These are phyloP conservation scores for Apiotrichum brassicae DNA, from an alignment of 1,284 basidiomycete species.

Conservation along the genomic window DNA sequence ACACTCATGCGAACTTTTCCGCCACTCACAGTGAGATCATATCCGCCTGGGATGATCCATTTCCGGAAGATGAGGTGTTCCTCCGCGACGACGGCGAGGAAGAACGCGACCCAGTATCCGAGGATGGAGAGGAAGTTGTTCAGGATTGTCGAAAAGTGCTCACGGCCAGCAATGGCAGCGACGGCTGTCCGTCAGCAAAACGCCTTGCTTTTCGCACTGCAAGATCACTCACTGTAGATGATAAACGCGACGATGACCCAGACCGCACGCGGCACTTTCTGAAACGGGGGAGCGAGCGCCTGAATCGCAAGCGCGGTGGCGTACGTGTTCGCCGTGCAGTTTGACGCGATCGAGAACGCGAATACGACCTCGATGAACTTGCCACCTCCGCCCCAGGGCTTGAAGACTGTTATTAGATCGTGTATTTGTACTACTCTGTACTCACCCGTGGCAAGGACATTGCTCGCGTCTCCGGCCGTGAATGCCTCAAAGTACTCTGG, in stretches of 20 bases:
- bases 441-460: slow-evolving; percentile 32
- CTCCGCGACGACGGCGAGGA: slow-evolving; percentile 54
- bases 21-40: slow-evolving; percentile 49
- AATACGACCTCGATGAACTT: slow-evolving; percentile 57
- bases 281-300: slow-evolving; percentile 54
- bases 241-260: slow-evolving; percentile 56
- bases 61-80: slow-evolving; percentile 57
- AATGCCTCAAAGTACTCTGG: slow-evolving; percentile 53
- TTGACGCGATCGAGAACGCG: slow-evolving; percentile 56
- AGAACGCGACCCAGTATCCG: slow-evolving; percentile 43
- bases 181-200: too few relatives aligned
- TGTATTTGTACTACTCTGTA: background rate
- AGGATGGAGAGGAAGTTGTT: slow-evolving; percentile 53
- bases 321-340: slow-evolving; percentile 59
- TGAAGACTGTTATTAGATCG: slow-evolving; percentile 14
- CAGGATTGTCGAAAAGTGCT: slow-evolving; percentile 57
- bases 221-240: slow-evolving; percentile 51
- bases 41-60: slow-evolving; percentile 46
- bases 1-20: too few relatives aligned
- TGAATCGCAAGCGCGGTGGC: slow-evolving; percentile 56
- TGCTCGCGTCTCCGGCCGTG: slow-evolving; percentile 52
- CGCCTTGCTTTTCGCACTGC: too few relatives aligned
- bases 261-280: slow-evolving; percentile 56
- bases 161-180: slow-evolving; percentile 58
- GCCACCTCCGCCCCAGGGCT: slow-evolving; percentile 39